phyloP scores from a whole-genome alignment of 768 basidiomycete genomes.

The Rubroboletus pulcherrimus region DNA sequence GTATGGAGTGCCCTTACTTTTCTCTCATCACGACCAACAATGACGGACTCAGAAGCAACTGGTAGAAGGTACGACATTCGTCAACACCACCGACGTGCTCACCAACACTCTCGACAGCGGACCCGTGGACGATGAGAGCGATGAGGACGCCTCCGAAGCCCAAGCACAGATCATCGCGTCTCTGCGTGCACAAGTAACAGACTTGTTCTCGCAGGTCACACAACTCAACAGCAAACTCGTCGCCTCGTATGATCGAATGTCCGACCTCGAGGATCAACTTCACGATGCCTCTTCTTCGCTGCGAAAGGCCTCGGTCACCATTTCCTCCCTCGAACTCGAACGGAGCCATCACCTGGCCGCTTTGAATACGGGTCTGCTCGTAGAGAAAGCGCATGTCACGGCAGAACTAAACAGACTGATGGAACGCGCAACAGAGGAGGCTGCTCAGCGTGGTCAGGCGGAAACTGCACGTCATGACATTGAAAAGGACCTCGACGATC shows the following conservation, averaged over 20 bases:
- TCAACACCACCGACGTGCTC: conserved; percentile 1
- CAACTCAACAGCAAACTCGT: conserved; percentile 93
- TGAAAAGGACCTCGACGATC: conserved; percentile 92
- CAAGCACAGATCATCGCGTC: conserved; percentile 81
- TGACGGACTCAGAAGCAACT: conserved; percentile 9
- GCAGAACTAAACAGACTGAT: conserved; percentile 89
- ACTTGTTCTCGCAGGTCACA: conserved; percentile 85
- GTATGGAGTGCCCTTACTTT: not conserved
- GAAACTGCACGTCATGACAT: conserved; percentile 79
- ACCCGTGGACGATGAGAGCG: conserved; percentile 15
- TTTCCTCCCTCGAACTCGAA: conserved; percentile 80
- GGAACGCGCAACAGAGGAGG: conserved; percentile 94
- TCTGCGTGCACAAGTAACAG: conserved; percentile 75
- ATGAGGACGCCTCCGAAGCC: conserved; percentile 50
- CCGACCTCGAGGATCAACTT: conserved; percentile 87
- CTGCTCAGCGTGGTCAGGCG: conserved; percentile 84
- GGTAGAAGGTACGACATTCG: conserved; percentile 13
- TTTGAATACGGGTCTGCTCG: conserved; percentile 85
- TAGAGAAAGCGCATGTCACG: conserved; percentile 89
- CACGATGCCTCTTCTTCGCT: conserved; percentile 61
- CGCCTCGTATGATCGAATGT: conserved; percentile 84
- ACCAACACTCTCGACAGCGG: conserved; percentile 1
- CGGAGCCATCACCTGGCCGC: conserved; percentile 84
- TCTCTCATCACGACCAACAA: conserved; percentile 3
- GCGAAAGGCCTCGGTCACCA: conserved; percentile 57